Conservation (phyloP, 2,329 filamentous ascomycete species). For the Basipetospora sp. region DNA sequence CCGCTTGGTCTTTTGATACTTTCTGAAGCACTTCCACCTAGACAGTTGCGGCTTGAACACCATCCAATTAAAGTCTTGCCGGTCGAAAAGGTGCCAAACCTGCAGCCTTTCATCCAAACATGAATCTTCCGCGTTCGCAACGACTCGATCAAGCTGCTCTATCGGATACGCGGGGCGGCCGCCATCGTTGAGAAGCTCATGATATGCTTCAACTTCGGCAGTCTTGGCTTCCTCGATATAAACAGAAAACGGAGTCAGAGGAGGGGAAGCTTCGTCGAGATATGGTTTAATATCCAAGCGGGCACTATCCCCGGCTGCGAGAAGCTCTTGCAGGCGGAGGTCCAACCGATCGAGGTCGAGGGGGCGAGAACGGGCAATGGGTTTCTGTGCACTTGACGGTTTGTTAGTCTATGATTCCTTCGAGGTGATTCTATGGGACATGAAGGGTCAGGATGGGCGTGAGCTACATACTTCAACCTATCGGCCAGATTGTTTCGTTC, state of each 20-base stretch:
- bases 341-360: slow-evolving; percentile 12
- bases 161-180: slow-evolving; percentile 18
- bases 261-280: too few species aligned
- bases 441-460: too few species aligned
- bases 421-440: too few species aligned
- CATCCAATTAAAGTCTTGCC: slow-evolving; percentile 3
- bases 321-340: slow-evolving; percentile 9
- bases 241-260: too few species aligned
- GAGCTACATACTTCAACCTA: too few species aligned
- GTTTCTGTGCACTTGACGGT: slow-evolving; percentile 4
- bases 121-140: slow-evolving; percentile 10
- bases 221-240: too few species aligned
- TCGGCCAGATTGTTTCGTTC: too few species aligned
- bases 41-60: slow-evolving; percentile 15
- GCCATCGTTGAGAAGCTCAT: slow-evolving; percentile 17
- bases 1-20: slow-evolving; percentile 17
- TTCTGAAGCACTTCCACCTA: slow-evolving; percentile 18
- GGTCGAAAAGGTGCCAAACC: slow-evolving; percentile 14
- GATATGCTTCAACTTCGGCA: slow-evolving; percentile 13
- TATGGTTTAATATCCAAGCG: too few species aligned
- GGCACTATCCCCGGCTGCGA: too few species aligned
- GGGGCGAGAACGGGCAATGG: slow-evolving; percentile 4
- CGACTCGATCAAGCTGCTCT: slow-evolving; percentile 13
- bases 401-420: too few species aligned
- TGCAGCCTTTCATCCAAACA: slow-evolving; percentile 15